Evolutionary conservation across 306 rosid genomes (phyloP).

Genomic region (Vicia villosa): DNA sequence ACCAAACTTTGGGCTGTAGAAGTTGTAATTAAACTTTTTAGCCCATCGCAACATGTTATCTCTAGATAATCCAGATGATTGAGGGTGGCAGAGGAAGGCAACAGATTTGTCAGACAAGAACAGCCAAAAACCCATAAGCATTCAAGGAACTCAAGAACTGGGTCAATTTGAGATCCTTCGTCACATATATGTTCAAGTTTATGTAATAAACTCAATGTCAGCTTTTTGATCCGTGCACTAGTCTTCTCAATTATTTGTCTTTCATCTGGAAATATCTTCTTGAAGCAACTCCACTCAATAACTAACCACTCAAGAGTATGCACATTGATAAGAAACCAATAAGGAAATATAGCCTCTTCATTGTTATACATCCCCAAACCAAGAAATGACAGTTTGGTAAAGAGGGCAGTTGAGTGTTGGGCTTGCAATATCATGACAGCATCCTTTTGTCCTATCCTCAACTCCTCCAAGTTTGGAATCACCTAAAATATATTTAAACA

Average conservation of each 20-base stretch:
- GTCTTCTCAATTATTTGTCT: neutral
- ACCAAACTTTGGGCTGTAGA: neutral
- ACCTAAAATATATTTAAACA: neutral
- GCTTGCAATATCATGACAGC: neutral
- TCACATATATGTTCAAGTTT: neutral
- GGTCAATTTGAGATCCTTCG: neutral
- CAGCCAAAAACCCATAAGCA: fast-evolving
- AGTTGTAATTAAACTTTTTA: neutral
- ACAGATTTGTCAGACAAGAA: neutral
- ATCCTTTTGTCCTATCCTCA: neutral
- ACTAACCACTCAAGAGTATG: neutral
- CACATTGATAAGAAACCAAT: neutral
- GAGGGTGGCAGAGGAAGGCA: neutral
- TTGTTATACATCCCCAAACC: neutral
- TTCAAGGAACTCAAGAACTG: neutral
- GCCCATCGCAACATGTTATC: neutral
- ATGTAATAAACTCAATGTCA: neutral
- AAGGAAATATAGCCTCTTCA: neutral
- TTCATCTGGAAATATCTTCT: neutral
- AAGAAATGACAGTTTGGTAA: neutral
- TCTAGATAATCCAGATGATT: neutral
- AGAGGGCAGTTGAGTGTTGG: neutral
- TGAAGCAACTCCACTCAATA: neutral
- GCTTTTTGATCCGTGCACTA: neutral
- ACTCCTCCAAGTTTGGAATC: neutral